A percentile compares a stretch with the other conserved stretches of the same genome.
Evolutionary conservation across 768 basidiomycete genomes (phyloP).

Genomic region (Filobasidium wieringae): DNA sequence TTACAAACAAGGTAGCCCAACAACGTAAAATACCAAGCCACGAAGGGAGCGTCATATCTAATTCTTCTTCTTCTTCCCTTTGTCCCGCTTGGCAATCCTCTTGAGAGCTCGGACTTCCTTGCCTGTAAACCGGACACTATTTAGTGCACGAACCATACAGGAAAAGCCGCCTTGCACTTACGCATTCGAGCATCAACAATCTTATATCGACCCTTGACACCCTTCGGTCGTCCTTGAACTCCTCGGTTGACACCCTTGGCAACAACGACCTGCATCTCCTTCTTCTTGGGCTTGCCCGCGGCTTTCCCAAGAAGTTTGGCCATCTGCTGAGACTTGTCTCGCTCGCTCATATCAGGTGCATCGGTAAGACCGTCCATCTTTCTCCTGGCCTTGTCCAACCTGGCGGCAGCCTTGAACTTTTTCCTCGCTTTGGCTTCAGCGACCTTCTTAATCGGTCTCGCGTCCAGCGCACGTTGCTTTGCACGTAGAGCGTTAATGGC

Average conservation of each 20-base stretch:
- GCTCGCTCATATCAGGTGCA: slow-evolving; percentile 71
- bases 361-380: slow-evolving; percentile 85
- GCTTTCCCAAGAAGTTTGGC: slow-evolving; percentile 64
- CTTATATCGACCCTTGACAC: slow-evolving; percentile 84
- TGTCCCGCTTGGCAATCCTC: slow-evolving; percentile 18
- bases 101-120: slow-evolving; percentile 23
- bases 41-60: neutral
- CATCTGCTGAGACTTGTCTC: slow-evolving; percentile 86
- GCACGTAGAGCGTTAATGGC: slow-evolving; percentile 72
- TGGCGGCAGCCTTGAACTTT: slow-evolving; percentile 73
- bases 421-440: slow-evolving; percentile 97
- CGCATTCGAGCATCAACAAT: slow-evolving; percentile 92
- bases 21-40: neutral
- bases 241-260: slow-evolving; percentile 84
- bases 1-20: neutral
- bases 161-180: slow-evolving; percentile 45
- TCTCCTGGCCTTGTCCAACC: slow-evolving; percentile 82
- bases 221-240: slow-evolving; percentile 82
- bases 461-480: slow-evolving; percentile 85
- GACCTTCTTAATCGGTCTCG: slow-evolving; percentile 95
- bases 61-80: slow-evolving; percentile 16
- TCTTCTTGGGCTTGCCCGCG: slow-evolving; percentile 45
- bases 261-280: slow-evolving; percentile 70
- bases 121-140: neutral
- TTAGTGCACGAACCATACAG: neutral